A percentile compares a stretch with the other conserved stretches of the same genome.
These are phyloP conservation scores for Passiflora organensis DNA, from an alignment of 345 rosid genomes.

Conservation along the genomic window DNA sequence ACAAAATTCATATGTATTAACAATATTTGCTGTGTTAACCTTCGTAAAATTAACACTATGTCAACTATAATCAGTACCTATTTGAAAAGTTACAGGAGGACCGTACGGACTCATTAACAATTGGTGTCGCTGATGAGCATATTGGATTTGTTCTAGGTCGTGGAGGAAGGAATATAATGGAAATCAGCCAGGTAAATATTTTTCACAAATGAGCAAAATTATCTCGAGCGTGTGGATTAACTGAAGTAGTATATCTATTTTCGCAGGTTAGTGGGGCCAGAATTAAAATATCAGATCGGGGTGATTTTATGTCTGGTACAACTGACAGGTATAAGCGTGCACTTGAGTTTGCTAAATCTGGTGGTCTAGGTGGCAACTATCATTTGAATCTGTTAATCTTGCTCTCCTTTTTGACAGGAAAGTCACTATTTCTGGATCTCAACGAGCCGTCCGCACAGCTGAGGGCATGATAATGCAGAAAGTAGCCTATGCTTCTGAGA, in stretches of 20 bases:
- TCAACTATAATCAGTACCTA: not conserved
- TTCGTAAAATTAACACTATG: too few species aligned
- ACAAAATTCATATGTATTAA: not conserved
- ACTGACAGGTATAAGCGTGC: slow-evolving; percentile 56
- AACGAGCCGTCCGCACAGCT: slow-evolving; percentile 76
- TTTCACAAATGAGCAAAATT: slow-evolving; percentile 1
- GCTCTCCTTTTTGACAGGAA: slow-evolving; percentile 49
- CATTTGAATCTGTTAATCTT: not conserved
- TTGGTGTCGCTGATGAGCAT: slow-evolving; percentile 89
- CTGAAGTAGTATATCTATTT: slow-evolving; percentile 11
- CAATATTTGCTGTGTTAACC: too few species aligned
- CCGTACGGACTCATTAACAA: slow-evolving; percentile 54
- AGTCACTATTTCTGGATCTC: slow-evolving; percentile 88
- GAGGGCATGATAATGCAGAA: slow-evolving; percentile 93
- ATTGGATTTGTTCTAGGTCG: slow-evolving; percentile 97
- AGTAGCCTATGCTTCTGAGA: slow-evolving; percentile 81
- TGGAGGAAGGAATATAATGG: slow-evolving; percentile 94
- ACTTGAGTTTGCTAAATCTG: not conserved
- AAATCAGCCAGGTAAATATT: slow-evolving; percentile 75
- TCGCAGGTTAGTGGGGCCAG: slow-evolving; percentile 87
- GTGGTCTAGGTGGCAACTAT: too few species aligned
- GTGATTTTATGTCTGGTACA: slow-evolving; percentile 93
- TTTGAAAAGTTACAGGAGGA: slow-evolving; percentile 61
- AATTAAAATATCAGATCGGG: slow-evolving; percentile 92
- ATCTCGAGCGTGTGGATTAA: not conserved